Percentiles rank a stretch among this genome's conserved stretches.
Evolutionary conservation across 257 asterid species (phyloP).

Genomic region (Striga asiatica): DNA sequence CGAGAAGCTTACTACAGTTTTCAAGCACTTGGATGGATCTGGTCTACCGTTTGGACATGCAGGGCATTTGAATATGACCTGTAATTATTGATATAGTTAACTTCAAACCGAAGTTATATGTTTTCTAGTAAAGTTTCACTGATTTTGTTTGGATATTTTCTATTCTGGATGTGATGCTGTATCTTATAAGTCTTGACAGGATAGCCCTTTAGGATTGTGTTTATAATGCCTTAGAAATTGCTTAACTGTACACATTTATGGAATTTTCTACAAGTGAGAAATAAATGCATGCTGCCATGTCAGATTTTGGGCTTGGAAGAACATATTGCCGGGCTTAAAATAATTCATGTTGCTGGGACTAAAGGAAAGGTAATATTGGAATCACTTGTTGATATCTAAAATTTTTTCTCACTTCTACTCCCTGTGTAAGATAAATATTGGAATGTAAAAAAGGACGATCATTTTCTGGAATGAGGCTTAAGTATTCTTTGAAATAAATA

Average conservation of each 20-base stretch:
- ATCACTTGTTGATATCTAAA: not conserved
- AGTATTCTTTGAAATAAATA: no score
- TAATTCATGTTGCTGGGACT: constrained; percentile 86
- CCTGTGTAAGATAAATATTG: not conserved
- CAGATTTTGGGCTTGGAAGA: constrained; percentile 79
- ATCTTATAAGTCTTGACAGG: not conserved
- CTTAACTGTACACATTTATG: not conserved
- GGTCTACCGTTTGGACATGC: not conserved
- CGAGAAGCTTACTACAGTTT: not conserved
- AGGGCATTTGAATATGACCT: not conserved
- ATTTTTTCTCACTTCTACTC: not conserved
- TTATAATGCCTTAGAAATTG: not conserved
- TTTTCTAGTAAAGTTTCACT: not conserved
- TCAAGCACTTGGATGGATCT: not conserved
- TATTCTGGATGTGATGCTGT: not conserved
- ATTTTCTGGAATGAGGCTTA: no score
- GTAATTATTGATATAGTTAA: no score
- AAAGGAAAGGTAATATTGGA: constrained; percentile 69
- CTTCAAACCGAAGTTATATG: not conserved
- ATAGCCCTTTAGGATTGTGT: constrained; percentile 7
- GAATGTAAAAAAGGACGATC: no score
- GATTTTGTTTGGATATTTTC: not conserved
- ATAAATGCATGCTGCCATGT: constrained; percentile 18
- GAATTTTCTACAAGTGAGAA: not conserved
- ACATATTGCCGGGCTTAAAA: constrained; percentile 43